Base-by-base conservation (phyloP, 1,139 yeast species). In the Pichia terricola region DNA sequence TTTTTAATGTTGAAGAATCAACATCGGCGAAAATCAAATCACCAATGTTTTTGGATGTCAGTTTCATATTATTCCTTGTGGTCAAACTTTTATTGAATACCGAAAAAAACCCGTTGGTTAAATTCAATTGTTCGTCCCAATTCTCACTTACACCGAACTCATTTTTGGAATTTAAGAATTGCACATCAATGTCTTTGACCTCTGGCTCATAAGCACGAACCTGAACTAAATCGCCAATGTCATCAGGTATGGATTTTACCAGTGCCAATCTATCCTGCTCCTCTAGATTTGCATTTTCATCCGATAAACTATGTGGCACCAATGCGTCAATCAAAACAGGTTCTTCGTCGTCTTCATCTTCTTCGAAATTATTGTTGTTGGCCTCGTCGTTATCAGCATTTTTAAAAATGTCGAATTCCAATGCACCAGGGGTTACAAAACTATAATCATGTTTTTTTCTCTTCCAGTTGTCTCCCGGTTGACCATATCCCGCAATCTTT, bases 181-280 rank as follows among this genome's bases (percentile, higher is more conserved):
- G 62, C 50, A 72, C 61, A 65, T 79, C 76, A 3, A 64, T 55
- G 33, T 66, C 72, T 28, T 63, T 63, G 16, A 71, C 62, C 44
- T 69, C 68, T 0, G 91, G 91, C 60, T 83, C 94, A 54, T 75
- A 82, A 1, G 78, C 82, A 54, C 78, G 81, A 51, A 79, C 84
- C 42, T 73, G 69, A 7, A 79, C 69, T 16, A 47, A 37, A 9
- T 79, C 53, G 10, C 58, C 63, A 42, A 49, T 45, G 31, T 40
- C 45, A 9, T 43, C 40, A 2, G 42, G 8, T 11, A 33, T 40
- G 4, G 38, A 16, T 22, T 40, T 35, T 1, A 45, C 9, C 5
- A 43, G 26, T 4, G 28, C 37, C n/a, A 42, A 33, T n/a, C 35
- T 35, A n/a, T 34, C 38, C 3, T 35, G 31, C 28, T 34, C 27